A percentile compares a stretch with the other conserved stretches of the same genome.
Conservation (phyloP, 75 land plant genomes). For the Cryptomeria japonica region DNA sequence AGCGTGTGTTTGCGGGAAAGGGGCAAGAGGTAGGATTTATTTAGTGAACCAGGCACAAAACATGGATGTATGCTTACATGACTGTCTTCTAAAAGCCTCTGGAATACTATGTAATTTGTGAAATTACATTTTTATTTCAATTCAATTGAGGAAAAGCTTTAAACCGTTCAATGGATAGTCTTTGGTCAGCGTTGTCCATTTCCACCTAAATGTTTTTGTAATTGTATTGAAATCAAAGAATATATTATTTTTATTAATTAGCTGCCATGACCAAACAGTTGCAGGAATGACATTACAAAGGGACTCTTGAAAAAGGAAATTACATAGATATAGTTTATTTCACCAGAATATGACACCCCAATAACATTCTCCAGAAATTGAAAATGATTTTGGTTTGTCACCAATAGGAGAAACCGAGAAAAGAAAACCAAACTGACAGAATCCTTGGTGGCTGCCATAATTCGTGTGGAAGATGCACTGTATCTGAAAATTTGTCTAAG, state of each 20-base stretch:
- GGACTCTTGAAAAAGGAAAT: background rate
- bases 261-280: background rate
- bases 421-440: background rate
- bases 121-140: no score
- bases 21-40: no score
- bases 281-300: background rate
- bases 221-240: background rate
- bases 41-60: no score
- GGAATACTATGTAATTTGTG: no score
- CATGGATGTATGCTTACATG: no score
- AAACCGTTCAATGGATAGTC: no score
- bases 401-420: background rate
- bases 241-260: background rate
- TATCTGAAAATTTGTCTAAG: background rate
- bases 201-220: background rate
- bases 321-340: background rate
- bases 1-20: no score
- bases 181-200: background rate
- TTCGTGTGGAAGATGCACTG: background rate
- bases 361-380: no score
- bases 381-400: background rate
- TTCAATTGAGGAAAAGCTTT: no score
- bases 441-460: background rate
- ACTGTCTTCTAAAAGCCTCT: no score
- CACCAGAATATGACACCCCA: no score